Base-by-base conservation (phyloP, 306 rosid species). In the Vachellia collinsii region DNA sequence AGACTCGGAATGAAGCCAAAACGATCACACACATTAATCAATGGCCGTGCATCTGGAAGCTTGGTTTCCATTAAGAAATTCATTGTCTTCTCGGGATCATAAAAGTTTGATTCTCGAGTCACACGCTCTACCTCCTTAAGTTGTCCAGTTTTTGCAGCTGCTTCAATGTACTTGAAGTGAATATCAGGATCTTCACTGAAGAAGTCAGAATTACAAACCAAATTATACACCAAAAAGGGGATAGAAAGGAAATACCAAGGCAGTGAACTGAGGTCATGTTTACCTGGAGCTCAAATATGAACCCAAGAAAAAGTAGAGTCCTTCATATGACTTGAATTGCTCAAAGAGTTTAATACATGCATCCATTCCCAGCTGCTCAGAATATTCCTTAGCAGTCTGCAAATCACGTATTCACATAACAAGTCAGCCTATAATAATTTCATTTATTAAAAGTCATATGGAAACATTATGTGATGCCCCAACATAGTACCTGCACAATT, bases 91-190 rank as follows among this genome's bases (percentile, higher is more conserved):
- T 92, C 98, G 0, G 98, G 88, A 12, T 94, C 97, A 76, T 94
- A 94, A 83, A 94, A 92, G 81, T 89, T 94, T 22, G 97, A 94
- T 83, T 94, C 98, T 86, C 98, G 86, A 6, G 98, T 94, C 62
- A 94, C 98, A 14, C 98, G 97, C 85, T 94, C 98, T 16, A 94
- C 98, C 88, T 94, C 98, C 81, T 94, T 94, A 80, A 94, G 87
- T 82, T 94, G 98, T 43, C 98, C 97, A 82, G 98, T 94, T 87
- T 93, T 94, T 39, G 98, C 98, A 80, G 98, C 98, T 4, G 98
- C 86, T 80, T 94, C 98, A 71, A 94, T 92, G 92, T 94, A 94
- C 94, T 94, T 92, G 87, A 94, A 92, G 88, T 90, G 97, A 81
- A 92, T 87, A 44, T 94, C 97, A 82, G 97, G 97, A 87, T 91